Percentiles rank a stretch among this genome's conserved stretches.
These are phyloP conservation scores for Ophiostoma sp. DNA, from an alignment of 2,329 filamentous ascomycete species.

Conservation along the genomic window DNA sequence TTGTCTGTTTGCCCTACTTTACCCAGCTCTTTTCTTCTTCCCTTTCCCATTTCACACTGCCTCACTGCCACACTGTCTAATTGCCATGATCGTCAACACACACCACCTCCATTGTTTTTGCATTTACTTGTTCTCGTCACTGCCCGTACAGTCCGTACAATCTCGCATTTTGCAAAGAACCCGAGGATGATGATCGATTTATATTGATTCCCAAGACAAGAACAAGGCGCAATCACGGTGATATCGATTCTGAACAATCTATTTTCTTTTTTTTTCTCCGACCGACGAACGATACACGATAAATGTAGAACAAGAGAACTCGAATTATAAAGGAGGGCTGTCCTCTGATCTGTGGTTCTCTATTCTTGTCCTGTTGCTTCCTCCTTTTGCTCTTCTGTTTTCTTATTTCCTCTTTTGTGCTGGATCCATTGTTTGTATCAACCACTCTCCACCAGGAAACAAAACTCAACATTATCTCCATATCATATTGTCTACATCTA, in stretches of 20 bases:
- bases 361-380: neutral
- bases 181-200: constrained; percentile 18
- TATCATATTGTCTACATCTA: neutral
- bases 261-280: neutral
- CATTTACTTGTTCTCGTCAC: neutral
- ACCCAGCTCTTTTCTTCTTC: neutral
- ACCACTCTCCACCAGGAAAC: neutral
- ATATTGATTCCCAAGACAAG: neutral
- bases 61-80: neutral
- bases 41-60: neutral
- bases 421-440: neutral
- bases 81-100: constrained; percentile 11
- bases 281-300: neutral
- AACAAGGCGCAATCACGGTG: neutral
- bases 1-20: neutral
- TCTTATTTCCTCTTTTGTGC: neutral
- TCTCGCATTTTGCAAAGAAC: constrained; percentile 20
- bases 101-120: neutral
- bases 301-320: neutral
- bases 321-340: neutral
- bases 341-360: constrained; percentile 2
- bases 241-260: neutral
- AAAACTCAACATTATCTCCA: neutral
- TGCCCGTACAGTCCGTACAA: neutral
- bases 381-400: neutral